Evolutionary conservation across 257 asterid species (phyloP), one percentile per base, ranked within the genome.

Genomic region (Pogostemon cablin): DNA sequence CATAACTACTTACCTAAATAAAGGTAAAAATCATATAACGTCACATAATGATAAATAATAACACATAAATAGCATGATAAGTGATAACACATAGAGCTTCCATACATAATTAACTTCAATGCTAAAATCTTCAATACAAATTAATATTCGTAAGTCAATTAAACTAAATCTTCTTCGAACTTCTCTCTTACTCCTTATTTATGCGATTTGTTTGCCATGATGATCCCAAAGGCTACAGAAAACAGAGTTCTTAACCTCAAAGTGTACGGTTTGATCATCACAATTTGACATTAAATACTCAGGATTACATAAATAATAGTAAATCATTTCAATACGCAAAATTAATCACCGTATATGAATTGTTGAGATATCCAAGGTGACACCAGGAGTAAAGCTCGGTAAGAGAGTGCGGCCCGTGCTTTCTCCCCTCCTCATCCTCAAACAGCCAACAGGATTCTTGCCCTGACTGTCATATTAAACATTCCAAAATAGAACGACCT

Each of bases 371-470:
- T 65, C 93, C 97, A 78, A 77, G 80, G 74, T 88, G 90, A 82
- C 77, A 77, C 96, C 97, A 95, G 8, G 96, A 82, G 78, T 84
- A 71, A 57, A 95, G 95, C 80, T 90, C 96, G 2, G 72, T 39
- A 62, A 91, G 88, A 62, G 97, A 76, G 79, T 91, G 84, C 0
- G 98, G 99, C 71, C 99, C 98, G 35, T 81, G 98, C 75, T 82
- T 88, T 60, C 67, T 77, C 68, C 99, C 98, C 50, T 86, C 84
- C 4, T 80, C 87, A 56, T 90, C 97, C 87, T 84, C 90, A 76
- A 79, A 79, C 72, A 91, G 61, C 99, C 99, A 95, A 75, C 96
- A 91, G 47, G 85, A 76, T 65, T 90, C 91, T 69, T 90, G 92
- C 65, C 81, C 88, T 4, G 76, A 57, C 96, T 90, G 82, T 12